Percentiles rank a stretch among this genome's conserved stretches.
phyloP scores from a whole-genome alignment of 2,329 filamentous ascomycete genomes.

The Graphiopsis chlorocephala region DNA sequence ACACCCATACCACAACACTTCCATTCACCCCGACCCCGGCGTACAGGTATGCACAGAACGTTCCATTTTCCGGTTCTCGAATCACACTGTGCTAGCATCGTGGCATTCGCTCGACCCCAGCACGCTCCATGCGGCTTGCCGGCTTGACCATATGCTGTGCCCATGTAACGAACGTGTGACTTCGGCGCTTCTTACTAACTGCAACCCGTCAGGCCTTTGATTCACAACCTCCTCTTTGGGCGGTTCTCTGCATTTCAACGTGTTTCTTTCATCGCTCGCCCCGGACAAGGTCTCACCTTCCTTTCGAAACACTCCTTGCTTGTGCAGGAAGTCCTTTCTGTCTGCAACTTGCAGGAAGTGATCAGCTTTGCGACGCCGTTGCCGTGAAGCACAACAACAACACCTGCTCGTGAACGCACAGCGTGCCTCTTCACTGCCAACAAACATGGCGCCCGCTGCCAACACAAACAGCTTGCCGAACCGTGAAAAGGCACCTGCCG shows the following conservation, averaged over 20 bases:
- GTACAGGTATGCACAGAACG: constrained; percentile 10
- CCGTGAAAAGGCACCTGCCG: constrained; percentile 13
- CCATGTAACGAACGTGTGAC: constrained; percentile 7
- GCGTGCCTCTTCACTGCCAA: neutral
- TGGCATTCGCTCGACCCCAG: neutral
- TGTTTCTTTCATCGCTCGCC: constrained; percentile 2
- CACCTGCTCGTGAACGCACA: constrained; percentile 4
- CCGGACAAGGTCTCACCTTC: constrained; percentile 7
- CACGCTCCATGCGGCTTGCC: constrained; percentile 12
- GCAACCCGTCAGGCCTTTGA: neutral
- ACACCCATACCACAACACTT: constrained; percentile 1
- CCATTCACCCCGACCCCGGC: constrained; percentile 9
- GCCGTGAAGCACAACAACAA: constrained; percentile 5
- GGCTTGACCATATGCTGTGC: constrained; percentile 6
- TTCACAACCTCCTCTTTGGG: constrained; percentile 3
- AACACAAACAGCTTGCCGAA: constrained; percentile 16
- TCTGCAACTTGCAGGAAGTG: constrained; percentile 2
- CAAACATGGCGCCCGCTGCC: constrained; percentile 14
- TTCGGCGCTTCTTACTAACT: constrained; percentile 16
- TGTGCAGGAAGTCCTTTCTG: constrained; percentile 7
- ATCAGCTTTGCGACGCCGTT: constrained; percentile 9
- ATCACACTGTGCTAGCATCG: constrained; percentile 11
- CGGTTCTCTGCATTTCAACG: constrained; percentile 12
- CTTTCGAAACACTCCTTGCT: constrained; percentile 7
- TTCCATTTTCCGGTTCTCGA: constrained; percentile 12